Evolutionary conservation across 306 rosid genomes (phyloP), one percentile per base, ranked within the genome.

Genomic region (Pyrus communis): DNA sequence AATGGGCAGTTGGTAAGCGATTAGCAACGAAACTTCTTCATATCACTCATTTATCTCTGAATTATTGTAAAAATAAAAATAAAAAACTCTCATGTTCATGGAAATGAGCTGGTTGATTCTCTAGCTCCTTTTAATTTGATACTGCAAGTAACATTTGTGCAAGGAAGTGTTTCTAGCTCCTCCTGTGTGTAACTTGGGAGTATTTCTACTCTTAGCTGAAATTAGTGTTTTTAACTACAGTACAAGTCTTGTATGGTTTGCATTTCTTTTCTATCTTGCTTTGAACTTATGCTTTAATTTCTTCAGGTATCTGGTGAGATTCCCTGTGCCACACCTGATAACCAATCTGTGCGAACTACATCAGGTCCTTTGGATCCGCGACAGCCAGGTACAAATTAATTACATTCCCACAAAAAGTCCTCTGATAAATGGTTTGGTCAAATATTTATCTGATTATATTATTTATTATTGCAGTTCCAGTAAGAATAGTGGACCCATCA

Each of bases 321-420:
- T 84, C 98, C 93, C 9, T 93, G 89, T 86, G 93, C 88, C 52
- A 88, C 93, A 33, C 92, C 97, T 11, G 97, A 96, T 80, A 96
- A 89, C 79, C 97, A 92, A 76, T 96, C 99, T 68, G 91, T 92
- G 69, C 85, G 92, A 81, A 91, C 98, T 7, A 89, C 98, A 52
- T 95, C 97, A 7, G 97, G 97, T 84, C 97, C 99, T 80, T 72
- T 95, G 88, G 97, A 96, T 83, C 99, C 98, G 25, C 85, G 96
- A 80, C 97, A 91, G 68, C 99, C 99, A 85, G 97, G 99, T 96
- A 88, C 46, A 17, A 63, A 40, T 70, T 58, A 73, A 68, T 42
- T 57, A 40, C 28, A 46, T 72, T 43, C 62, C 40, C 40, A 54
- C 31, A 64, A 6, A 38, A 70, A 46, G 45, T 66, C 60, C 46